These are phyloP conservation scores for Globisporangium barbulae DNA, from an alignment of 352 stramenopile genomes.

Conservation along the genomic window DNA sequence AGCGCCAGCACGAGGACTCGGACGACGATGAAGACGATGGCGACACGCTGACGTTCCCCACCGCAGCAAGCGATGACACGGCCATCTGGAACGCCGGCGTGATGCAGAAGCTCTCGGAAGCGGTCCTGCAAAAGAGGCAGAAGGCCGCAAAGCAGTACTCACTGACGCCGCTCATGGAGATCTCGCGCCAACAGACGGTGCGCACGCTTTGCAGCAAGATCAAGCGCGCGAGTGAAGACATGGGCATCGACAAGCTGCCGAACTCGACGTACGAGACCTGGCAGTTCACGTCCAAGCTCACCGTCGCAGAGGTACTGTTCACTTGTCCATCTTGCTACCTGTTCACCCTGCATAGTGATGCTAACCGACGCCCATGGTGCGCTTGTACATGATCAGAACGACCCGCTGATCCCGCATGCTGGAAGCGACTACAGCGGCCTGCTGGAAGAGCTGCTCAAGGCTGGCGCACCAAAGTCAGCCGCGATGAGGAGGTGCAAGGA, in stretches of 20 bases:
- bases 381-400: constrained; percentile 21
- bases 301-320: constrained; percentile 42
- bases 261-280: constrained; percentile 86
- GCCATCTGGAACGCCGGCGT: constrained; percentile 56
- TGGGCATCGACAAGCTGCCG: constrained; percentile 74
- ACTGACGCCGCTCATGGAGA: constrained; percentile 55
- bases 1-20: constrained; percentile 25
- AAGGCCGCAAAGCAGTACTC: constrained; percentile 7
- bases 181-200: constrained; percentile 65
- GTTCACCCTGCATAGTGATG: neutral
- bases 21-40: constrained; percentile 8
- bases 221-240: constrained; percentile 52
- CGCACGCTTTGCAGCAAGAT: constrained; percentile 71
- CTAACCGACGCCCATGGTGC: neutral
- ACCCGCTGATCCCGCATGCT: constrained; percentile 71
- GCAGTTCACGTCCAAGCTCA: constrained; percentile 79
- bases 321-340: neutral
- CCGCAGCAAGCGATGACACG: neutral
- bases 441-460: constrained; percentile 70
- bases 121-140: constrained; percentile 12
- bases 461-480: constrained; percentile 53
- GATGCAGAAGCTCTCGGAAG: constrained; percentile 28
- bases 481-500: constrained; percentile 68
- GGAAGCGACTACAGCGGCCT: constrained; percentile 68
- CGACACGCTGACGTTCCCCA: constrained; percentile 4